These are phyloP conservation scores for Citeromyces hawaiiensis DNA, from an alignment of 1,139 yeast genomes.

Conservation along the genomic window DNA sequence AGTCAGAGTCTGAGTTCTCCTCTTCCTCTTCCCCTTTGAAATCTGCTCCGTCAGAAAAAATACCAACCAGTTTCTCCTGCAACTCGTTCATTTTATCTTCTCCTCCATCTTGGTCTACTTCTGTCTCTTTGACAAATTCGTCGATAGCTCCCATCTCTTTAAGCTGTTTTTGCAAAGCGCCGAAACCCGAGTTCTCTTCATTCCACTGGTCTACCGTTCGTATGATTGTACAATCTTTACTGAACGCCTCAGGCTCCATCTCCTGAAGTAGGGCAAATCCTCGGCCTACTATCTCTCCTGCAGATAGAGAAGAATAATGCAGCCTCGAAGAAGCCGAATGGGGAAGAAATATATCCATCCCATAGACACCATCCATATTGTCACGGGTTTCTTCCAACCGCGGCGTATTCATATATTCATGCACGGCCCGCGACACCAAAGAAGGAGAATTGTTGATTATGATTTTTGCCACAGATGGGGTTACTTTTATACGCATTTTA, in stretches of 20 bases:
- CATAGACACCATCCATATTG: slow-evolving; percentile 9
- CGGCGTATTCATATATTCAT: not conserved
- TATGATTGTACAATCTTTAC: not conserved
- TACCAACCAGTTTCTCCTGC: slow-evolving; percentile 7
- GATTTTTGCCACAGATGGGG: slow-evolving; percentile 7
- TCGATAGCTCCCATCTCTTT: not conserved
- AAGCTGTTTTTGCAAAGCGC: not conserved
- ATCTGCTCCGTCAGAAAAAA: slow-evolving; percentile 9
- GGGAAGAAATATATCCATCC: slow-evolving; percentile 1
- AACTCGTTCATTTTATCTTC: slow-evolving; percentile 4
- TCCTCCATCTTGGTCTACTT: not conserved
- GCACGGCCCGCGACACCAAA: not conserved
- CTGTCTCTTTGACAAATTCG: not conserved
- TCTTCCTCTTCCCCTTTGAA: slow-evolving; percentile 12
- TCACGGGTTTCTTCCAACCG: not conserved
- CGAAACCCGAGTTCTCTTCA: not conserved
- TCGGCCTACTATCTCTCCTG: not conserved
- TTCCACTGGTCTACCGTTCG: not conserved
- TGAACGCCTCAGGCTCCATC: slow-evolving; percentile 2
- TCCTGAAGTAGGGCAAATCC: not conserved
- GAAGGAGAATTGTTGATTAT: slow-evolving; percentile 4
- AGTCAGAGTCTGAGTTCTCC: slow-evolving; percentile 10
- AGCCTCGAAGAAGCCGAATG: not conserved
- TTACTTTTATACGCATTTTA: slow-evolving; percentile 6
- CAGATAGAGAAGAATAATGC: not conserved